Base-by-base conservation (phyloP, 805 yeast genomes). In the Scheffersomyces stipitis region DNA sequence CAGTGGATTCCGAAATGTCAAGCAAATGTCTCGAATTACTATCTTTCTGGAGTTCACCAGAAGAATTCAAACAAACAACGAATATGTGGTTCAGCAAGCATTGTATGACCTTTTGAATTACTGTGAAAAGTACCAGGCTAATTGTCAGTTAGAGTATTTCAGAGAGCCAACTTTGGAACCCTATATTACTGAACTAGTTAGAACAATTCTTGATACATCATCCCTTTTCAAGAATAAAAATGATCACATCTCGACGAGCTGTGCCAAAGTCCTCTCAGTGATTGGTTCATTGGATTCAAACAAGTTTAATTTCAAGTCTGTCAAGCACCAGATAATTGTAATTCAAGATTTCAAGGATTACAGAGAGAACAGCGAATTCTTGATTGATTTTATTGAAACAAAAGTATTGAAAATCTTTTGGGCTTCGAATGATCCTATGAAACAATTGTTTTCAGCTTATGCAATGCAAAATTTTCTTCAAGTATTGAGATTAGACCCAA, bases 401-500 rank as follows among this genome's bases (percentile, higher is more conserved):
- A 71, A 78, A 40, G 69, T 93, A n/a, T 83, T 90, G 6, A 88
- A 86, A 23, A 79, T 88, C 1, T 90, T 89, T 59, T 83, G 95
- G 80, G 89, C 96, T 0, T 83, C 96, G 1, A 85, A 83, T 23
- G 89, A 89, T 52, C 96, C 98, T 0, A 76, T 78, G 15, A 78
- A 80, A 33, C 99, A 93, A 57, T 70, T 86, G 40, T 86, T 83
- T 52, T 71, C 89, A 24, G 96, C 96, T 0, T 84, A 78, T 58
- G 84, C 91, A 0, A 86, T 93, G 77, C 99, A 93, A 56, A 93
- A 88, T 44, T 81, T 83, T 33, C 62, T 93, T 34, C 80, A 80
- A 45, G 73, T 79, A 12, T 71, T 88, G 53, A 80, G 76, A 2
- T 59, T 81, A 15, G 65, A 61, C 30, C 46, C 46, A 2, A 43